phyloP scores from a whole-genome alignment of 1,139 yeast genomes.

The Meyerozyma sp. region DNA sequence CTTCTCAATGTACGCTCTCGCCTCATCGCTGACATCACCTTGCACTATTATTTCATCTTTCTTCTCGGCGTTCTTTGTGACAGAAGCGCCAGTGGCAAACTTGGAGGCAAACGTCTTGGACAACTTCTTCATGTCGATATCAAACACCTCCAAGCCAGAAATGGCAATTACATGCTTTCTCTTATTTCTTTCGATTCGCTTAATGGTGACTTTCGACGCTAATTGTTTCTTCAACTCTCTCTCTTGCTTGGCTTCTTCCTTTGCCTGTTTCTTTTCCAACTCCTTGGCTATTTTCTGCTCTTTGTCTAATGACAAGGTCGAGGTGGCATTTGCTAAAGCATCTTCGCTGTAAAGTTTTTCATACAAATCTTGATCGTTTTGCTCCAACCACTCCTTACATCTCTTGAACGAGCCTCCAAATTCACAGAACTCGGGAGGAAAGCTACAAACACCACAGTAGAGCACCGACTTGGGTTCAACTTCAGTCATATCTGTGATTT shows the following conservation, averaged over 20 bases:
- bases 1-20: constrained; percentile 67
- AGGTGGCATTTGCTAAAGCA: constrained; percentile 46
- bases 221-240: constrained; percentile 76
- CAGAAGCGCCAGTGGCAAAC: constrained; percentile 96
- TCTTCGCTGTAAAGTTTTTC: constrained; percentile 57
- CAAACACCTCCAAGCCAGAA: constrained; percentile 84
- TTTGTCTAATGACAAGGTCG: constrained; percentile 61
- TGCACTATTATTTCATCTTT: constrained; percentile 89
- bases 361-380: constrained; percentile 52
- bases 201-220: constrained; percentile 74
- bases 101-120: constrained; percentile 90
- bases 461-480: constrained; percentile 40
- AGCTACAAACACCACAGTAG: constrained; percentile 82
- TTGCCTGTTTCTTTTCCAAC: constrained; percentile 77
- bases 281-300: constrained; percentile 81
- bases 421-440: constrained; percentile 93
- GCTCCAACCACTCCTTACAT: constrained; percentile 79
- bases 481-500: constrained; percentile 24
- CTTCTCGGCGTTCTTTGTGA: constrained; percentile 87
- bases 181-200: constrained; percentile 86
- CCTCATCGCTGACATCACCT: constrained; percentile 94
- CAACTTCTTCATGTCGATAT: constrained; percentile 82
- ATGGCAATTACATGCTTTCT: constrained; percentile 85
- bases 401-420: constrained; percentile 78
- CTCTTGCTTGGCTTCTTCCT: constrained; percentile 85